Conservation (phyloP, 257 asterid species). For the Nicotiana tabacum region DNA sequence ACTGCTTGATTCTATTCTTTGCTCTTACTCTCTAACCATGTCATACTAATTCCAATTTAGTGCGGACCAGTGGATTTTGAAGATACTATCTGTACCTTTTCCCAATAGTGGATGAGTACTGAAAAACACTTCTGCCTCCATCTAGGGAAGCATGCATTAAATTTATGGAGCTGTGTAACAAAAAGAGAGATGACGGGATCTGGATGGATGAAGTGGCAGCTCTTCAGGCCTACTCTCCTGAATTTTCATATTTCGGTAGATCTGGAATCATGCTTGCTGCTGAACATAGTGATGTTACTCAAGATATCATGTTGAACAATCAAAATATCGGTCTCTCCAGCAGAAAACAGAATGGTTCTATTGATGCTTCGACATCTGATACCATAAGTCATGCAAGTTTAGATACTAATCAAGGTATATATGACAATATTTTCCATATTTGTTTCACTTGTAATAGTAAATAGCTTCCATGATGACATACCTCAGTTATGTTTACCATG, state of each 20-base stretch:
- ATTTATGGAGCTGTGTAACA: slow-evolving; percentile 63
- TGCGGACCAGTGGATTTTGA: not conserved
- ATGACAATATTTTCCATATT: not conserved
- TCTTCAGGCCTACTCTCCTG: slow-evolving; percentile 51
- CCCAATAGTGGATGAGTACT: not conserved
- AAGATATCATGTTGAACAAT: not conserved
- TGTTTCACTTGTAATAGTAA: not conserved
- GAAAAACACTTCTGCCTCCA: slow-evolving; percentile 2
- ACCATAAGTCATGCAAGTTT: slow-evolving; percentile 39
- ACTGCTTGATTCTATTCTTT: not conserved
- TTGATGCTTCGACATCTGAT: slow-evolving; percentile 38
- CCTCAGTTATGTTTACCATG: not conserved
- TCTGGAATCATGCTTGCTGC: slow-evolving; percentile 43
- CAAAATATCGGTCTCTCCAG: not conserved
- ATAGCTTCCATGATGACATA: not conserved
- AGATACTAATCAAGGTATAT: slow-evolving; percentile 47
- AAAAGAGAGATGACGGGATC: slow-evolving; percentile 56
- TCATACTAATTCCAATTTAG: not conserved
- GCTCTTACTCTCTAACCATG: not conserved
- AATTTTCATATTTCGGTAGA: slow-evolving; percentile 46
- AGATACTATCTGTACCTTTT: not conserved
- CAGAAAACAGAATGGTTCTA: slow-evolving; percentile 21
- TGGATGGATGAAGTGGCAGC: slow-evolving; percentile 92
- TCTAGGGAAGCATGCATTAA: slow-evolving; percentile 65
- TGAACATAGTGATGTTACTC: slow-evolving; percentile 35